A percentile compares a stretch with the other conserved stretches of the same genome.
Conservation (phyloP, 345 rosid species). For the Corchorus capsularis region DNA sequence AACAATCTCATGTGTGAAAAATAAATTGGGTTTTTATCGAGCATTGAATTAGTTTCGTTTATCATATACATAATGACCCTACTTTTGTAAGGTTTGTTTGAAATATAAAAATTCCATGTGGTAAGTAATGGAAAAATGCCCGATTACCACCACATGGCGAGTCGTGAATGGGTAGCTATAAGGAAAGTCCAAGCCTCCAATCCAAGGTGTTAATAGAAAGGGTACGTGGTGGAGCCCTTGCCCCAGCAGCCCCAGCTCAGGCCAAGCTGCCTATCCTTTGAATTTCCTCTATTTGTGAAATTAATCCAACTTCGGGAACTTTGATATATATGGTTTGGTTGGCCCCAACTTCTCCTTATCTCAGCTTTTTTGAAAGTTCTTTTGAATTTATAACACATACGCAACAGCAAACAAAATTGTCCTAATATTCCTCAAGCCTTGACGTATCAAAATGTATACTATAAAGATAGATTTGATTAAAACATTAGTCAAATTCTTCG, state of each 20-base stretch:
- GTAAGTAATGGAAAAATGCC: no score
- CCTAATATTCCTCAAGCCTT: not conserved
- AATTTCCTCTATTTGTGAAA: not conserved
- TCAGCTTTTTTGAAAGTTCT: not conserved
- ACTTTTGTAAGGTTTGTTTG: not conserved
- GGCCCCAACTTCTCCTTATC: not conserved
- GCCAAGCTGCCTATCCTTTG: not conserved
- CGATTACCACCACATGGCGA: not conserved
- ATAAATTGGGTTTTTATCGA: no score
- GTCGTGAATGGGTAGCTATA: not conserved
- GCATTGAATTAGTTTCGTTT: no score
- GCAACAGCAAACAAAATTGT: not conserved
- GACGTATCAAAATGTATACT: not conserved
- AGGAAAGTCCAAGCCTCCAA: not conserved
- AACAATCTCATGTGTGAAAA: no score
- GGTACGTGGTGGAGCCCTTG: not conserved
- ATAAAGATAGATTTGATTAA: not conserved
- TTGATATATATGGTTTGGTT: not conserved
- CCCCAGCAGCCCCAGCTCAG: not conserved
- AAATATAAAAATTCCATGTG: no score
- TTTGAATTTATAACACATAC: not conserved
- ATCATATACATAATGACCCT: no score
- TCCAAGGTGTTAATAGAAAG: not conserved
- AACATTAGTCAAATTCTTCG: not conserved
- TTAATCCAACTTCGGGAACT: not conserved